Conservation (phyloP, 1,284 basidiomycete species). For the Papiliotrema nemorosa region DNA sequence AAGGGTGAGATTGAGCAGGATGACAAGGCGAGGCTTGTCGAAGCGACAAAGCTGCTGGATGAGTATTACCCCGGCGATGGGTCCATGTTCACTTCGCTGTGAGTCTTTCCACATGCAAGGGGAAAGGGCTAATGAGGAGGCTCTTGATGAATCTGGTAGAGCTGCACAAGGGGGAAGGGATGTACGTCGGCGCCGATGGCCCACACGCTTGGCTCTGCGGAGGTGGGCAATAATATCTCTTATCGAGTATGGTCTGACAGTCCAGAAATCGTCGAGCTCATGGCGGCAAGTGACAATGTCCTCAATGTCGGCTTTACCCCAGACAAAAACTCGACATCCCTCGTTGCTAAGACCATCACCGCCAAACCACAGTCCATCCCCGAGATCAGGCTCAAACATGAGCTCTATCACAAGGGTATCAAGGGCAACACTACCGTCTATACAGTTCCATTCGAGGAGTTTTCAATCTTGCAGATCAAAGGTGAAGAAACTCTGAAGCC, state of each 20-base stretch:
- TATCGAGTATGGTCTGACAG: background rate
- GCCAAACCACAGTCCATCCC: slow-evolving; percentile 16
- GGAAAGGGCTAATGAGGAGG: too few species aligned
- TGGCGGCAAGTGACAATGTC: slow-evolving; percentile 49
- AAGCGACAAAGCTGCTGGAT: slow-evolving; percentile 21
- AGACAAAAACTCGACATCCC: slow-evolving; percentile 32
- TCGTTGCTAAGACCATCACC: slow-evolving; percentile 27
- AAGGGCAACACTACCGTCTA: slow-evolving; percentile 20
- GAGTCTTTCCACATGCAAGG: slow-evolving; percentile 11
- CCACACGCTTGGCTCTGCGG: slow-evolving; percentile 38
- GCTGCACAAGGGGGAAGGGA: slow-evolving; percentile 34
- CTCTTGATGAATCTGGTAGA: slow-evolving; percentile 41
- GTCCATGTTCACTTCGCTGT: slow-evolving; percentile 30
- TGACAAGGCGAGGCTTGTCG: slow-evolving; percentile 23
- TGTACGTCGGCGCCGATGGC: slow-evolving; percentile 41
- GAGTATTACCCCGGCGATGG: slow-evolving; percentile 33
- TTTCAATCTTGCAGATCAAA: slow-evolving; percentile 25
- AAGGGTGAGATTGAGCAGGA: slow-evolving; percentile 11
- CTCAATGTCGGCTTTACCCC: slow-evolving; percentile 46
- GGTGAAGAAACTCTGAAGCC: slow-evolving; percentile 20
- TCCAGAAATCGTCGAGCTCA: slow-evolving; percentile 22
- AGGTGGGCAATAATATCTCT: slow-evolving; percentile 6
- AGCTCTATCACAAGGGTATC: slow-evolving; percentile 13
- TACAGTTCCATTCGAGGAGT: slow-evolving; percentile 33
- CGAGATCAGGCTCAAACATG: slow-evolving; percentile 11